A percentile compares a stretch with the other conserved stretches of the same genome.
phyloP scores from a whole-genome alignment of 495 filamentous ascomycete species.

The Xylaria acuta region DNA sequence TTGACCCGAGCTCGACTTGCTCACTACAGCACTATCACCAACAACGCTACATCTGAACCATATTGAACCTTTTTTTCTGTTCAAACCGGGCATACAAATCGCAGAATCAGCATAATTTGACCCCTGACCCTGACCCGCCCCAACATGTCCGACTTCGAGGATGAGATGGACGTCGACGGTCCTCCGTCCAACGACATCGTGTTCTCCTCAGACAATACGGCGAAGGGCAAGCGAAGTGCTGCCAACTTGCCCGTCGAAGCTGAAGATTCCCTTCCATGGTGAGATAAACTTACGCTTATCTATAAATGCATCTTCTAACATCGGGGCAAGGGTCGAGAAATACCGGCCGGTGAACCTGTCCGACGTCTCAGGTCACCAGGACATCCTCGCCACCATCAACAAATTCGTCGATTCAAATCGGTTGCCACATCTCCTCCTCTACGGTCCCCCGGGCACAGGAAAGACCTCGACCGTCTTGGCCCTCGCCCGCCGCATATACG shows the following conservation, averaged over 20 bases:
- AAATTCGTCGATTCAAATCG: constrained; percentile 93
- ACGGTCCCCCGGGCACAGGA: constrained; percentile 95
- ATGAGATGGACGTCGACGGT: constrained; percentile 87
- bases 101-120: neutral
- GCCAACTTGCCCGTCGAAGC: constrained; percentile 94
- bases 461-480: constrained; percentile 96
- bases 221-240: constrained; percentile 87
- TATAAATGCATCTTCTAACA: constrained; percentile 20
- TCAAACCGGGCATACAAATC: neutral
- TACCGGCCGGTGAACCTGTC: constrained; percentile 86
- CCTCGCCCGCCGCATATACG: constrained; percentile 91
- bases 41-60: neutral
- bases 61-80: neutral
- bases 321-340: constrained; percentile 85
- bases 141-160: constrained; percentile 87
- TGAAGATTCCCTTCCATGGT: constrained; percentile 95
- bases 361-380: constrained; percentile 97
- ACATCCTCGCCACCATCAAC: constrained; percentile 96
- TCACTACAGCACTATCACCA: neutral
- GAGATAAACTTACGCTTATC: constrained; percentile 20
- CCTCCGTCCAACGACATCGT: constrained; percentile 63
- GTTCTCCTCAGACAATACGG: constrained; percentile 69
- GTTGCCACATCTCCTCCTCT: constrained; percentile 95
- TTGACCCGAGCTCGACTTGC: neutral
- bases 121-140: neutral